Percentiles rank a stretch among this genome's conserved stretches.
Conservation (phyloP, 768 basidiomycete genomes). For the Coprinellus micaceus region DNA sequence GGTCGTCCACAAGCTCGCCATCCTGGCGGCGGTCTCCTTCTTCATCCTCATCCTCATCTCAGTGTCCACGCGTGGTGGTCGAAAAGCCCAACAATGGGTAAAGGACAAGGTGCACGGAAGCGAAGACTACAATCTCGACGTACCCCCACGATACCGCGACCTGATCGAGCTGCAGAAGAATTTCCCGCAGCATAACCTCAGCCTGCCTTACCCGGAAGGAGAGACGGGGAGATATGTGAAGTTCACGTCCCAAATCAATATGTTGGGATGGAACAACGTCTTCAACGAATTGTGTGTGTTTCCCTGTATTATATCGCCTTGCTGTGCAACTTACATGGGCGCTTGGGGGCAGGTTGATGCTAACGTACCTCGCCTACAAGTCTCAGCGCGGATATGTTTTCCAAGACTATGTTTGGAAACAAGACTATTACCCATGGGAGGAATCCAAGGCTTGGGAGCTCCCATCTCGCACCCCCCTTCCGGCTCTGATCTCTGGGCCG, state of each 20-base stretch:
- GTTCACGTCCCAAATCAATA: conserved; percentile 39
- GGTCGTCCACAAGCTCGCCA: too few relatives aligned
- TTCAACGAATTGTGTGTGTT: conserved; percentile 45
- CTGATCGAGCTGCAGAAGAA: conserved; percentile 36
- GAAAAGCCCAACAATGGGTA: too few relatives aligned
- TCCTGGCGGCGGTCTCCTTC: too few relatives aligned
- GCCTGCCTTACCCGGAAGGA: conserved; percentile 47
- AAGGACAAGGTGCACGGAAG: not conserved
- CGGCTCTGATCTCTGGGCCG: conserved; percentile 40
- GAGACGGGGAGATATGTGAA: conserved; percentile 43
- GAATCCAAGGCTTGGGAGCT: conserved; percentile 21
- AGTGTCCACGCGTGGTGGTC: too few relatives aligned
- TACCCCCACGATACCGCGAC: conserved; percentile 33
- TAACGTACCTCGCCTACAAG: conserved; percentile 44
- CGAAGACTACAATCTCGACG: not conserved
- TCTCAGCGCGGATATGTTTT: conserved; percentile 51
- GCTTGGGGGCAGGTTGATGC: conserved; percentile 38
- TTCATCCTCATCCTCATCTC: too few relatives aligned
- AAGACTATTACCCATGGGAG: conserved; percentile 42
- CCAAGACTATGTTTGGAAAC: conserved; percentile 40
- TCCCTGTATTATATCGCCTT: not conserved
- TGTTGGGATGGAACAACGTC: conserved; percentile 49
- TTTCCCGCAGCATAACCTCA: conserved; percentile 47
- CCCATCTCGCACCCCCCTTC: conserved; percentile 36
- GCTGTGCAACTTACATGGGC: not conserved